Percentiles rank a stretch among this genome's conserved stretches.
Evolutionary conservation across 257 asterid genomes (phyloP).

Genomic region (Jacaranda copaia): DNA sequence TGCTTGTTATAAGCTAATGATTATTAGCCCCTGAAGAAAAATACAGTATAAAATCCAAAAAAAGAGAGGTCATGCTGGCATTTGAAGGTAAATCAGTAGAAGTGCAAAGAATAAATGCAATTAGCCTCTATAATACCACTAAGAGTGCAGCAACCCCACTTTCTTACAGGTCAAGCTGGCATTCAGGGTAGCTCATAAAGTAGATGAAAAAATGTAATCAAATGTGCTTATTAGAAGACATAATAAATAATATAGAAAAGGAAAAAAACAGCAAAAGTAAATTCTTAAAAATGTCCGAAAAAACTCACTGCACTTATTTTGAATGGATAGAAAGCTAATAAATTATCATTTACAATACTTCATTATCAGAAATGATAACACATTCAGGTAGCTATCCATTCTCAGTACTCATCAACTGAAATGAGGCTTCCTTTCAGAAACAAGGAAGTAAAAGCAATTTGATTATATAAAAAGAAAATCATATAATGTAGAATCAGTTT

Average conservation of each 20-base stretch:
- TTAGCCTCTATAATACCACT: background rate
- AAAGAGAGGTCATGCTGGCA: background rate
- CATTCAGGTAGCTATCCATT: background rate
- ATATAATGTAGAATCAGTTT: background rate
- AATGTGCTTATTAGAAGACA: background rate
- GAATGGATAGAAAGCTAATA: no score
- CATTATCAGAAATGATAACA: background rate
- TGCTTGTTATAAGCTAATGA: background rate
- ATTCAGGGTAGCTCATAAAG: background rate
- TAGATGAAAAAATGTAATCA: background rate
- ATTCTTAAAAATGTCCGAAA: no score
- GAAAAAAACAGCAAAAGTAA: no score
- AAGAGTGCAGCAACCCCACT: background rate
- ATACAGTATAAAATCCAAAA: background rate
- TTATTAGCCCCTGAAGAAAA: background rate
- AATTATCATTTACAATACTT: no score
- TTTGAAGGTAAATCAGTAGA: background rate
- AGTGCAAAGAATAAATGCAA: background rate
- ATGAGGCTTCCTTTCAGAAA: background rate
- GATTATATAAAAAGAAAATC: background rate
- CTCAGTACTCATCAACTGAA: background rate
- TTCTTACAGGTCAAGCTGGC: background rate
- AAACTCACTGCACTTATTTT: no score
- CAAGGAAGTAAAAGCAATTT: background rate
- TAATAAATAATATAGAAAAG: background rate